phyloP scores from a whole-genome alignment of 139 green algal genomes.

The Desmodesmus armatus region DNA sequence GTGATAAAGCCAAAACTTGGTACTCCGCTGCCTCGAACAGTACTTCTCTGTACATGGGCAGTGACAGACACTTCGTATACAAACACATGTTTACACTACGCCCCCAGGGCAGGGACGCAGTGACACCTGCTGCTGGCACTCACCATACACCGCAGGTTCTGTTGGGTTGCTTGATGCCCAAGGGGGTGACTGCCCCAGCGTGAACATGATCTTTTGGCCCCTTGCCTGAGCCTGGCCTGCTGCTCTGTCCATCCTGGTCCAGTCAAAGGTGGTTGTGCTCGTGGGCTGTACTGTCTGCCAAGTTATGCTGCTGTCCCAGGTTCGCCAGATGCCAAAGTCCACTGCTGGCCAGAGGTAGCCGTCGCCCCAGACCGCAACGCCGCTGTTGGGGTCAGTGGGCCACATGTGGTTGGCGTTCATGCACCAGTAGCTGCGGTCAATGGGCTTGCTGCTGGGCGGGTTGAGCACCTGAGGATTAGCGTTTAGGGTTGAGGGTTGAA shows the following conservation, averaged over 20 bases:
- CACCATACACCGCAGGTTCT: background rate
- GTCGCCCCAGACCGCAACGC: background rate
- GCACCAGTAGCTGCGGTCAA: background rate
- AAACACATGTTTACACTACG: too few species aligned
- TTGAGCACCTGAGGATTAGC: too few species aligned
- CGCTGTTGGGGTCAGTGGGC: too few species aligned
- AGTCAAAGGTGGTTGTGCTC: background rate
- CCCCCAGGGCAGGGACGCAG: too few species aligned
- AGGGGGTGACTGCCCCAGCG: slow-evolving; percentile 2
- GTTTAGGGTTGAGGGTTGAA: too few species aligned
- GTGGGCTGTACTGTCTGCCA: background rate
- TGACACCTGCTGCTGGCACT: too few species aligned
- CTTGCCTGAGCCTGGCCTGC: background rate
- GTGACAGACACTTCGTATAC: background rate
- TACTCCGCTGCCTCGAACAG: too few species aligned
- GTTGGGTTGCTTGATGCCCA: background rate
- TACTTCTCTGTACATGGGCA: too few species aligned
- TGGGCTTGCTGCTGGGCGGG: too few species aligned
- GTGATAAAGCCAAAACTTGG: too few species aligned
- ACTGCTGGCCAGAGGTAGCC: slow-evolving; percentile 1
- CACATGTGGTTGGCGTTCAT: slow-evolving; percentile 14
- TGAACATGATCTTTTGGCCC: slow-evolving; percentile 10
- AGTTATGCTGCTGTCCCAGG: slow-evolving; percentile 5
- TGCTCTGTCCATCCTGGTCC: background rate
- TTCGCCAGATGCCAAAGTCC: background rate